A percentile compares a stretch with the other conserved stretches of the same genome.
Conservation (phyloP, 345 rosid species). For the Tarenaya hassleriana region DNA sequence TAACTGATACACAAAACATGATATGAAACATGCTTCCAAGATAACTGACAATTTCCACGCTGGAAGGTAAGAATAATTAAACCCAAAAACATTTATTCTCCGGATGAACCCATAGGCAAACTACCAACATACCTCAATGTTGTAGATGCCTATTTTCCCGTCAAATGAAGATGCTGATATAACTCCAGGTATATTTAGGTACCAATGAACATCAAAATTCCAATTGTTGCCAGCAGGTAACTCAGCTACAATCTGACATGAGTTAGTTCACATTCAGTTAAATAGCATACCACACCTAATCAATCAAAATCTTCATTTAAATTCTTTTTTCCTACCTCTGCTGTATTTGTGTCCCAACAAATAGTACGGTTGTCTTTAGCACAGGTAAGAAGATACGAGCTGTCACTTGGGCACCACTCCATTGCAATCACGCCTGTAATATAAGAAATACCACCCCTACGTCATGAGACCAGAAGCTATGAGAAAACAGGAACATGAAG, state of each 20-base stretch:
- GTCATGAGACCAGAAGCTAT: slow-evolving; percentile 7
- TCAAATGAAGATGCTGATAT: slow-evolving; percentile 97
- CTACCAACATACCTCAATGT: slow-evolving; percentile 67
- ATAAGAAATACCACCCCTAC: slow-evolving; percentile 19
- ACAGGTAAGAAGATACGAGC: slow-evolving; percentile 92
- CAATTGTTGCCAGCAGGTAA: slow-evolving; percentile 93
- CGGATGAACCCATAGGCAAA: slow-evolving; percentile 7
- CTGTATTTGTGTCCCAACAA: slow-evolving; percentile 93
- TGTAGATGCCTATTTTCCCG: slow-evolving; percentile 89
- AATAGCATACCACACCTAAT: slow-evolving; percentile 3
- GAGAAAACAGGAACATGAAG: slow-evolving; percentile 19
- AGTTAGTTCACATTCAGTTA: slow-evolving; percentile 16
- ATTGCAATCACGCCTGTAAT: slow-evolving; percentile 95
- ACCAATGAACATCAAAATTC: slow-evolving; percentile 99
- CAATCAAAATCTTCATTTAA: slow-evolving; percentile 9
- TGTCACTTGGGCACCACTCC: slow-evolving; percentile 97
- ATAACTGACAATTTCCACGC: neutral
- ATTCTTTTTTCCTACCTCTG: slow-evolving; percentile 51
- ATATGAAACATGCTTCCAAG: neutral
- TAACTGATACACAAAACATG: no score
- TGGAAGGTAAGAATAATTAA: slow-evolving; percentile 10
- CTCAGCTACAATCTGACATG: slow-evolving; percentile 73
- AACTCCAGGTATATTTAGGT: slow-evolving; percentile 89
- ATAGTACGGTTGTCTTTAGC: slow-evolving; percentile 96
- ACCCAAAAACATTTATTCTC: slow-evolving; percentile 13